These are phyloP conservation scores for Sungouiozyma ichnusensis DNA, from an alignment of 805 yeast genomes.

Conservation along the genomic window DNA sequence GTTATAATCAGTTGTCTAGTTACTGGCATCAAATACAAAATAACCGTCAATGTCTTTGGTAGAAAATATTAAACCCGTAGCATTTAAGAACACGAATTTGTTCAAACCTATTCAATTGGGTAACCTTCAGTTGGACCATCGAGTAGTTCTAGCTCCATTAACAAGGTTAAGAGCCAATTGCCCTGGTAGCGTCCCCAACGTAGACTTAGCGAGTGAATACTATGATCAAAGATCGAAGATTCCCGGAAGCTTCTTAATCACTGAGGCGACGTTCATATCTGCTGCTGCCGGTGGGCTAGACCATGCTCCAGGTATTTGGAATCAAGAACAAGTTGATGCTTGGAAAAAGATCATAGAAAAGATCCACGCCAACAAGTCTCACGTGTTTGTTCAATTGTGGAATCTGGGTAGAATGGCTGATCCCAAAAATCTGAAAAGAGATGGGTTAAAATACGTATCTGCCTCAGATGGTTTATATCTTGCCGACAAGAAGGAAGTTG, in stretches of 20 bases:
- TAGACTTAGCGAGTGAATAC: slow-evolving; percentile 35
- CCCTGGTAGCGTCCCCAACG: slow-evolving; percentile 31
- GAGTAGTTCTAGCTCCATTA: slow-evolving; percentile 34
- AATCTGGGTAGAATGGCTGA: background rate
- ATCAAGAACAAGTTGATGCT: slow-evolving; percentile 34
- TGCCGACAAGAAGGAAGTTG: slow-evolving; percentile 21
- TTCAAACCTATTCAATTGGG: slow-evolving; percentile 32
- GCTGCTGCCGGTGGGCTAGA: slow-evolving; percentile 31
- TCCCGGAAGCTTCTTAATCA: slow-evolving; percentile 46
- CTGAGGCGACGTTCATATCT: slow-evolving; percentile 46
- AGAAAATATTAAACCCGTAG: slow-evolving; percentile 13
- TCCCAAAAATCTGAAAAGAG: slow-evolving; percentile 20
- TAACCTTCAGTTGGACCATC: slow-evolving; percentile 24
- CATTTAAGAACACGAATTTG: slow-evolving; percentile 7
- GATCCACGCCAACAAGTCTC: slow-evolving; percentile 40
- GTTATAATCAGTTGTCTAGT: too few species aligned
- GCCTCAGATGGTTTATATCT: slow-evolving; percentile 31
- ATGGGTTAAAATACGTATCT: slow-evolving; percentile 30
- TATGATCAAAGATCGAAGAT: slow-evolving; percentile 42
- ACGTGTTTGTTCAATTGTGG: slow-evolving; percentile 1
- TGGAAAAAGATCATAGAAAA: slow-evolving; percentile 40
- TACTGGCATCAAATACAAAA: too few species aligned
- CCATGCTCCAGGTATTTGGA: slow-evolving; percentile 41
- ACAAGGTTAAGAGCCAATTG: slow-evolving; percentile 31
- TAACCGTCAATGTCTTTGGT: slow-evolving; percentile 9